Conservation (phyloP, 2,329 filamentous ascomycete species). For the Diaporthe australafricana region DNA sequence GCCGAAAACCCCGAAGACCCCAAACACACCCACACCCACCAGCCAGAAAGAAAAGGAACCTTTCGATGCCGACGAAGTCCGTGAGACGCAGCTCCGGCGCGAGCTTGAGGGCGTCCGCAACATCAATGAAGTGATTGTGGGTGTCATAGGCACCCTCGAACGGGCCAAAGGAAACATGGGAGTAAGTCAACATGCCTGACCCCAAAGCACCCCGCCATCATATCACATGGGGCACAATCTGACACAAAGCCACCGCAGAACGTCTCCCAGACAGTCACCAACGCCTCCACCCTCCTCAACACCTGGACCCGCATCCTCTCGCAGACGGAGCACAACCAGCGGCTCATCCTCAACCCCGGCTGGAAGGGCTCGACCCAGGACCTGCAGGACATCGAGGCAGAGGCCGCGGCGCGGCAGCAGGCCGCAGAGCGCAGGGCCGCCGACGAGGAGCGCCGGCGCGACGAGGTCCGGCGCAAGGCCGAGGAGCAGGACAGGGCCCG, state of each 20-base stretch:
- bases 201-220: too few species aligned
- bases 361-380: constrained; percentile 94
- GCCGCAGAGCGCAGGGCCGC: constrained; percentile 80
- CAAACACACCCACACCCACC: constrained; percentile 41
- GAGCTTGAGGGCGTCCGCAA: constrained; percentile 87
- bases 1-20: constrained; percentile 52
- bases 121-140: constrained; percentile 90
- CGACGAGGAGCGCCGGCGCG: constrained; percentile 82
- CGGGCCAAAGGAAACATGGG: constrained; percentile 83
- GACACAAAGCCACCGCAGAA: constrained; percentile 64
- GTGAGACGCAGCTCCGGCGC: constrained; percentile 78
- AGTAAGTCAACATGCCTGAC: constrained; percentile 55
- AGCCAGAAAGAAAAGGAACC: constrained; percentile 51
- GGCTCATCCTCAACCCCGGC: constrained; percentile 85
- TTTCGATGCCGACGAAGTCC: constrained; percentile 74
- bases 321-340: constrained; percentile 97
- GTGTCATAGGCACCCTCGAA: constrained; percentile 77
- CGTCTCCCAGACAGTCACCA: constrained; percentile 85
- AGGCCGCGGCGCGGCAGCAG: constrained; percentile 78
- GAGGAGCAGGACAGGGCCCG: constrained; percentile 70
- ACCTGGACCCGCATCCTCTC: constrained; percentile 97
- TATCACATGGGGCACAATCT: constrained; percentile 3
- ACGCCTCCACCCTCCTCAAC: constrained; percentile 89
- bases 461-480: constrained; percentile 73
- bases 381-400: constrained; percentile 85